Conservation (phyloP, 2,329 filamentous ascomycete genomes). For the Blastomyces gilchristii region DNA sequence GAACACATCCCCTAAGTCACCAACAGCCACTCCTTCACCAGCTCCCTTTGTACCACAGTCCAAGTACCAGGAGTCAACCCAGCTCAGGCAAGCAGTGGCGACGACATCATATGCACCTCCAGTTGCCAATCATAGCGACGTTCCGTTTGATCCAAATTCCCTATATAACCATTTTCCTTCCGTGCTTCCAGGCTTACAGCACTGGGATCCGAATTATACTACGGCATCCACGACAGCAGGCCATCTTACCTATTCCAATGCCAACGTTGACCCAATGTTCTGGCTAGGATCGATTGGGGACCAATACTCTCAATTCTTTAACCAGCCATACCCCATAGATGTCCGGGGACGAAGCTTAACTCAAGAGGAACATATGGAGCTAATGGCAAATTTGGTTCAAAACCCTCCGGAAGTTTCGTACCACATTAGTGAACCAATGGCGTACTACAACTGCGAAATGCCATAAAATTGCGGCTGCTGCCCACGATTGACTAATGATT, state of each 20-base stretch:
- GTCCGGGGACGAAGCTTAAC: constrained; percentile 58
- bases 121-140: constrained; percentile 18
- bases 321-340: constrained; percentile 37
- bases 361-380: constrained; percentile 69
- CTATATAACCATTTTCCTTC: constrained; percentile 34
- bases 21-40: background rate
- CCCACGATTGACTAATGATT: background rate
- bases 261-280: constrained; percentile 30
- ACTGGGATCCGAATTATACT: constrained; percentile 34
- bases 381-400: constrained; percentile 66
- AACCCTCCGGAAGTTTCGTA: constrained; percentile 41
- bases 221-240: constrained; percentile 29
- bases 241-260: constrained; percentile 28
- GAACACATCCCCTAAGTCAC: background rate
- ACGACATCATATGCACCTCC: constrained; percentile 1
- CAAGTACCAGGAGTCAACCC: background rate
- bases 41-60: background rate
- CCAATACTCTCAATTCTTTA: constrained; percentile 40
- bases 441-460: constrained; percentile 31
- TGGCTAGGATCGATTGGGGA: constrained; percentile 37
- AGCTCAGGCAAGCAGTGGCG: background rate
- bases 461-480: background rate
- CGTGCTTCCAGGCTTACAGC: constrained; percentile 30
- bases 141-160: constrained; percentile 29
- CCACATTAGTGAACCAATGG: constrained; percentile 31